phyloP scores from a whole-genome alignment of 306 rosid species.

The Trifolium pratense region DNA sequence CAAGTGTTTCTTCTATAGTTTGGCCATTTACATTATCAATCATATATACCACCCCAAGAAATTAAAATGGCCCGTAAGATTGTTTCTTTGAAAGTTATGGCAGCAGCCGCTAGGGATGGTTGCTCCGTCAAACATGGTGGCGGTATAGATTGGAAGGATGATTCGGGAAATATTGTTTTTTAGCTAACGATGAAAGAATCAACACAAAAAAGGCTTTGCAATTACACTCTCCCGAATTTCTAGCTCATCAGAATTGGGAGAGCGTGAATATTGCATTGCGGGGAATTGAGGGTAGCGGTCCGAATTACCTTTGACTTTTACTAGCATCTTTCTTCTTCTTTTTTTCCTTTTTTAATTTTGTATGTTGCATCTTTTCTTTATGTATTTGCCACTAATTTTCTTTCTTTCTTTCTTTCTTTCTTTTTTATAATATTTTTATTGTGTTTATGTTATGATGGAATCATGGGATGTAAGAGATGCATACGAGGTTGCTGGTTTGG shows the following conservation, averaged over 20 bases:
- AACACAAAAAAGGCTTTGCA: constrained; percentile 68
- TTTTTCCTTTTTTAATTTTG: constrained; percentile 16
- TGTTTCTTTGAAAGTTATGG: constrained; percentile 1
- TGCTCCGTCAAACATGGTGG: constrained; percentile 34
- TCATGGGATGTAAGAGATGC: constrained; percentile 99
- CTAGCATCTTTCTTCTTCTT: constrained; percentile 35
- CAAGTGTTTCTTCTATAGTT: constrained; percentile 19
- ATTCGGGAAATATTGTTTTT: constrained; percentile 41
- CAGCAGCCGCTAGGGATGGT: background rate
- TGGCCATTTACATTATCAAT: constrained; percentile 29
- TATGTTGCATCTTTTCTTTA: constrained; percentile 20
- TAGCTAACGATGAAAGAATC: constrained; percentile 34
- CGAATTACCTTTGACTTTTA: constrained; percentile 64
- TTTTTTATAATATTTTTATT: background rate
- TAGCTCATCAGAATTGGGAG: constrained; percentile 68
- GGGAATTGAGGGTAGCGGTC: constrained; percentile 99
- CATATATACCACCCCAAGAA: background rate
- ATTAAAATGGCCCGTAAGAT: constrained; percentile 41
- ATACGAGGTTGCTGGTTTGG: constrained; percentile 77
- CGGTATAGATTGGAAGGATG: constrained; percentile 37
- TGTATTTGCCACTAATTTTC: constrained; percentile 38
- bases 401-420: too few species aligned
- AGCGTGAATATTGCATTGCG: constrained; percentile 87
- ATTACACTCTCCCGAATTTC: constrained; percentile 82
- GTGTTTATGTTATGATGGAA: constrained; percentile 35